These are phyloP conservation scores for Zymoseptoria tritici DNA, from an alignment of 2,329 filamentous ascomycete species.

Conservation along the genomic window DNA sequence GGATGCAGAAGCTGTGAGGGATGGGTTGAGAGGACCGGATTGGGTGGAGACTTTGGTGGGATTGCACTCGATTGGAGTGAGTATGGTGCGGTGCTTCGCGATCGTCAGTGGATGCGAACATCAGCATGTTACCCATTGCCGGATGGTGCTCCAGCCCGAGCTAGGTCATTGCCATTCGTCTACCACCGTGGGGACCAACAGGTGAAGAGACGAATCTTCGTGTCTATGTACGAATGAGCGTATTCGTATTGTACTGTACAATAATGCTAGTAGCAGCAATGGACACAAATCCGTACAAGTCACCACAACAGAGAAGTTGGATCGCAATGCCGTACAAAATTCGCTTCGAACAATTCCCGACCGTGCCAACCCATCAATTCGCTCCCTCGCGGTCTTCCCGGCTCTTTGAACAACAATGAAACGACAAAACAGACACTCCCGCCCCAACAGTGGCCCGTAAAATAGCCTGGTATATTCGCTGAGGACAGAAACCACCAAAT, in stretches of 20 bases:
- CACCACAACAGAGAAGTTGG: not conserved
- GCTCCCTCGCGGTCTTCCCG: not conserved
- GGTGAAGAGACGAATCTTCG: not conserved
- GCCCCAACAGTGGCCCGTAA: conserved; percentile 4
- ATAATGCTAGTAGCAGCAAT: not conserved
- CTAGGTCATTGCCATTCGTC: too few species aligned
- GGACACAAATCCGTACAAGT: not conserved
- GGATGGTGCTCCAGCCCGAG: too few species aligned
- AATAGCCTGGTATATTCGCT: conserved; percentile 30
- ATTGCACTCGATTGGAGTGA: not conserved
- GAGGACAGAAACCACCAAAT: not conserved
- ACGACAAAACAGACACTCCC: conserved; percentile 1
- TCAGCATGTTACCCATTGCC: too few species aligned
- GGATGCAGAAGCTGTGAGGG: conserved; percentile 19
- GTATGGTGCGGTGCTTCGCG: too few species aligned
- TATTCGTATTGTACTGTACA: not conserved
- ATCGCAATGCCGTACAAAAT: not conserved
- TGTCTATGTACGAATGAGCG: not conserved
- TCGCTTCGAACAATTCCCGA: not conserved
- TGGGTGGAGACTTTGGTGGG: not conserved
- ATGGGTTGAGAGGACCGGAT: not conserved
- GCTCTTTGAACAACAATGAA: not conserved
- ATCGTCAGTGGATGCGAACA: too few species aligned
- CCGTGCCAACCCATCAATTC: not conserved
- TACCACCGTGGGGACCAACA: too few species aligned